Evolutionary conservation across 2,329 filamentous ascomycete genomes (phyloP).

Genomic region (Knoxdaviesia proteae): DNA sequence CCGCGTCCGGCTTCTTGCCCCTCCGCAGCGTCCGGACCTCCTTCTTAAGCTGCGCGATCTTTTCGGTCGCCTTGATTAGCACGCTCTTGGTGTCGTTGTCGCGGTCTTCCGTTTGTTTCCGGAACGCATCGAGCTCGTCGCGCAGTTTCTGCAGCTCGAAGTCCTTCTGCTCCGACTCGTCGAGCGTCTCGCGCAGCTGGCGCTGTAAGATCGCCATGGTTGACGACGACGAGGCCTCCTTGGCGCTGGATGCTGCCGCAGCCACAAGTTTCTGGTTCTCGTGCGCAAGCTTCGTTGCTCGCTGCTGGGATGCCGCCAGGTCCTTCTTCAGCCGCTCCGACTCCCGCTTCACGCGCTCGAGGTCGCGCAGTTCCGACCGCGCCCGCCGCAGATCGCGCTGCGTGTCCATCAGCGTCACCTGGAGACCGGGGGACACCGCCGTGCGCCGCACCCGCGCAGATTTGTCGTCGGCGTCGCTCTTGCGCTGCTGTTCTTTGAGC

Average conservation of each 20-base stretch:
- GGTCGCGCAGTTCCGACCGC: conserved; percentile 29
- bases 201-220: conserved; percentile 2
- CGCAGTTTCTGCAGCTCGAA: conserved; percentile 26
- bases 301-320: conserved; percentile 25
- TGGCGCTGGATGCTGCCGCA: conserved; percentile 1
- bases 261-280: conserved; percentile 13
- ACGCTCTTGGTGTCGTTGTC: conserved; percentile 35
- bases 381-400: conserved; percentile 33
- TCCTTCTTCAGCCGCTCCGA: conserved; percentile 28
- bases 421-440: conserved; percentile 24
- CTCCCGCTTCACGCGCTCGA: conserved; percentile 29
- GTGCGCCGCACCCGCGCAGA: conserved; percentile 14
- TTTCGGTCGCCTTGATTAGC: conserved; percentile 32
- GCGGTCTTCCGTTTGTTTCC: conserved; percentile 28
- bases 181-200: conserved; percentile 21
- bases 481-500: conserved; percentile 15
- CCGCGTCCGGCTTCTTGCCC: too few relatives aligned
- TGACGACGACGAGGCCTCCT: conserved; percentile 5
- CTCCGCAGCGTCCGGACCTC: conserved; percentile 21
- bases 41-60: conserved; percentile 33
- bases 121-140: conserved; percentile 31
- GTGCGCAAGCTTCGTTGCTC: conserved; percentile 15
- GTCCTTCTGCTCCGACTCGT: conserved; percentile 24
- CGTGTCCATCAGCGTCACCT: conserved; percentile 29
- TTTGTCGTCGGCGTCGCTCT: conserved; percentile 12